A percentile compares a stretch with the other conserved stretches of the same genome.
Conservation (phyloP, 768 basidiomycete species). For the Lactifluus subvellereus region DNA sequence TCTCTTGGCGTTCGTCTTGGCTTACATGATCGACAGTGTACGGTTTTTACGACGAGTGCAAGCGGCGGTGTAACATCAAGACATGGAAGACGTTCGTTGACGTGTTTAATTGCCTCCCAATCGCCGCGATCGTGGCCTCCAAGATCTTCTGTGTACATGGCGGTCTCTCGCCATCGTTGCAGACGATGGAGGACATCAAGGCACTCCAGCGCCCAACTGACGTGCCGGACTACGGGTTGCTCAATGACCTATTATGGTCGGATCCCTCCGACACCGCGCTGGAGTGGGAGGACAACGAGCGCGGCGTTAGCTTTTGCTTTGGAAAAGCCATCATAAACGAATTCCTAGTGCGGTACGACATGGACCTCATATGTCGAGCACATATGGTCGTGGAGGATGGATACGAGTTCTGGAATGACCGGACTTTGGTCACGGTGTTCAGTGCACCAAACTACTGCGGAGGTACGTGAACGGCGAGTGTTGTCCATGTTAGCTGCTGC, state of each 20-base stretch:
- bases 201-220: conserved; percentile 97
- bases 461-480: conserved; percentile 49
- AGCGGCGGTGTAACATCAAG: conserved; percentile 98
- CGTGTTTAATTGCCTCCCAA: conserved; percentile 98
- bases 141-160: conserved; percentile 99
- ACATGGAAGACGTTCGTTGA: conserved; percentile 99
- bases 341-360: conserved; percentile 91
- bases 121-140: conserved; percentile 96
- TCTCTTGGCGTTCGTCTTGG: conserved; percentile 10
- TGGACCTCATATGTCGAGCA: conserved; percentile 98
- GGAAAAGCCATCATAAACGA: conserved; percentile 97
- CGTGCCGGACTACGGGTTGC: conserved; percentile 94
- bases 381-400: conserved; percentile 99
- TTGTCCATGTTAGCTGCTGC: conserved; percentile 11
- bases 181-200: conserved; percentile 98
- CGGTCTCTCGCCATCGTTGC: conserved; percentile 86
- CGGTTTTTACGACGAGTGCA: conserved; percentile 99
- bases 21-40: conserved; percentile 57
- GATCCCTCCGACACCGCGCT: conserved; percentile 96
- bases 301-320: conserved; percentile 98
- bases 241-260: conserved; percentile 97
- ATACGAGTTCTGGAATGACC: conserved; percentile 99
- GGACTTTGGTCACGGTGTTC: conserved; percentile 97
- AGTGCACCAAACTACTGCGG: conserved; percentile 97
- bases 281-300: conserved; percentile 99